Evolutionary conservation across 306 rosid species (phyloP).

Genomic region (Quercus ilex): DNA sequence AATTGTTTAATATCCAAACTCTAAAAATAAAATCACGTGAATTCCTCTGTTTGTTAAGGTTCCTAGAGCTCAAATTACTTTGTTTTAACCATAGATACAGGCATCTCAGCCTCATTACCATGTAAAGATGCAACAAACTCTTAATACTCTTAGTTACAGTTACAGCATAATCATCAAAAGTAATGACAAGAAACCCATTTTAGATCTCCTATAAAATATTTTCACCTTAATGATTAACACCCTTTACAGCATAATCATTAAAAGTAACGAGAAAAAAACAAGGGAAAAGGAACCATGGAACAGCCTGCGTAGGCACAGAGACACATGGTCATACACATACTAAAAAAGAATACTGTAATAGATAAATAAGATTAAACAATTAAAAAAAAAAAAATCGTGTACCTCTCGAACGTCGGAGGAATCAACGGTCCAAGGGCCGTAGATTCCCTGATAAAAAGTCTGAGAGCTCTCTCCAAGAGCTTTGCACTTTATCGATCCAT

Average conservation of each 20-base stretch:
- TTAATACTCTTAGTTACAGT: neutral
- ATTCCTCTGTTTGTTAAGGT: neutral
- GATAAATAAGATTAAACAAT: too few relatives aligned
- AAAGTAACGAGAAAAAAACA: too few relatives aligned
- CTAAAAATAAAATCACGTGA: neutral
- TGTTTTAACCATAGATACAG: neutral
- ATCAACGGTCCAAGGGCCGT: constrained; percentile 88
- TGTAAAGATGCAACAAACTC: neutral
- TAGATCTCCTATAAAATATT: too few relatives aligned
- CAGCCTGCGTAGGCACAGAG: neutral
- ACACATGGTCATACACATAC: neutral
- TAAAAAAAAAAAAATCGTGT: neutral
- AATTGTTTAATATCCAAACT: neutral
- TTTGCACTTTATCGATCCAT: constrained; percentile 38
- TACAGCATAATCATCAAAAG: too few relatives aligned
- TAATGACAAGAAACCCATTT: too few relatives aligned
- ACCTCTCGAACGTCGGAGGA: constrained; percentile 77
- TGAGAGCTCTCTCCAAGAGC: constrained; percentile 53
- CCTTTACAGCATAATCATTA: too few relatives aligned
- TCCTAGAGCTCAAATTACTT: neutral
- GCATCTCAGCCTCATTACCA: neutral
- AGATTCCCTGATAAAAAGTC: constrained; percentile 57
- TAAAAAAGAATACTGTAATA: neutral
- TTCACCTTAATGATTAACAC: too few relatives aligned
- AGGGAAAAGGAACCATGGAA: neutral